phyloP scores from a whole-genome alignment of 371 early-diverging fungal genomes.

The Blastocladiella emersonii region DNA sequence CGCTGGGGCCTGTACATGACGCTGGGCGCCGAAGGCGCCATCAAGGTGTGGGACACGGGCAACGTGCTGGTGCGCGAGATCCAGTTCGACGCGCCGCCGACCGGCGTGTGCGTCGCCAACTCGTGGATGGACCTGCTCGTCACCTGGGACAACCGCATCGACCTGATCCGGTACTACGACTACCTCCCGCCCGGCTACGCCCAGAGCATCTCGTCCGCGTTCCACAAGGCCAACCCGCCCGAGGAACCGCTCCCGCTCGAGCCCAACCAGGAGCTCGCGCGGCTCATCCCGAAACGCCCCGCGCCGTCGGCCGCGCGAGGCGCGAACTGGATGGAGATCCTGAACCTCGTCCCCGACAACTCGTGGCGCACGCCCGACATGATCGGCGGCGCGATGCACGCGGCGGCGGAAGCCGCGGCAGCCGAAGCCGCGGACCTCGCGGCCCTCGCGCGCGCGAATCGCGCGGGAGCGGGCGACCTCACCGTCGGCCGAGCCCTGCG shows the following conservation, averaged over 20 bases:
- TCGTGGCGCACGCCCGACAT: too few species aligned
- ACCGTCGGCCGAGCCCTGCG: too few species aligned
- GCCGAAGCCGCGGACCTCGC: too few species aligned
- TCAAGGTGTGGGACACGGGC: conserved; percentile 29
- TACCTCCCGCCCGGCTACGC: conserved; percentile 4
- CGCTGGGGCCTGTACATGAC: conserved; percentile 2
- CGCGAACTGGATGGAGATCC: not conserved
- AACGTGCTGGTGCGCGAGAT: conserved; percentile 30
- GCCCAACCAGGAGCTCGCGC: not conserved
- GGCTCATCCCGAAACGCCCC: not conserved
- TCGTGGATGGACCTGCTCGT: conserved; percentile 23
- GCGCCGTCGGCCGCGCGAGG: not conserved
- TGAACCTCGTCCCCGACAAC: not conserved
- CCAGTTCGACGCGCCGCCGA: conserved; percentile 25
- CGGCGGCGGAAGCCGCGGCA: too few species aligned
- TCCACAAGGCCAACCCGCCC: not conserved
- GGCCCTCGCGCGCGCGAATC: too few species aligned
- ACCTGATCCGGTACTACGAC: conserved; percentile 18
- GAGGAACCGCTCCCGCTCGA: not conserved
- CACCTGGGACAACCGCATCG: conserved; percentile 25
- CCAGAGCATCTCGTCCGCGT: not conserved
- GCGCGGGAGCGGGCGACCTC: too few species aligned
- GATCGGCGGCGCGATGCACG: too few species aligned
- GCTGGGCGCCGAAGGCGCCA: conserved; percentile 16
- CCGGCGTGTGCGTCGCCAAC: conserved; percentile 19